These are phyloP conservation scores for Zygoascus sp. DNA, from an alignment of 1,139 yeast species.

Conservation along the genomic window DNA sequence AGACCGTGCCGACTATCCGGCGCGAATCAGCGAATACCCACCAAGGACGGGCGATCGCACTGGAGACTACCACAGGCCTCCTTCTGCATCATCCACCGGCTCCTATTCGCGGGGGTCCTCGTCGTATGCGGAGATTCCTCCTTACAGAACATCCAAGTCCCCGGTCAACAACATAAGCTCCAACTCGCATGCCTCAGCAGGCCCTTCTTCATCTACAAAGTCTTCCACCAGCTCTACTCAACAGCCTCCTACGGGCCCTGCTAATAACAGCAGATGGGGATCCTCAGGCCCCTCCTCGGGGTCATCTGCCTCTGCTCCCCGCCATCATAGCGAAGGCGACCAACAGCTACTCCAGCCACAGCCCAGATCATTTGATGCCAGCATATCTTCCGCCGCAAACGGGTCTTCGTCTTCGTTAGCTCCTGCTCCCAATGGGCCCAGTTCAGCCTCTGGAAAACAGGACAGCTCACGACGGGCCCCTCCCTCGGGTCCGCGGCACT, in stretches of 20 bases:
- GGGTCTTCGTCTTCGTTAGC: not conserved
- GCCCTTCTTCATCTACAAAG: not conserved
- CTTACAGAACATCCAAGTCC: not conserved
- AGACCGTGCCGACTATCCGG: not conserved
- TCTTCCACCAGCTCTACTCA: too few relatives aligned
- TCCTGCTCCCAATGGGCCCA: not conserved
- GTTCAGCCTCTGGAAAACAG: not conserved
- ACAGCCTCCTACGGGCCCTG: conserved; percentile 8
- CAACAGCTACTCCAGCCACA: too few relatives aligned
- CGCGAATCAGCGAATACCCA: not conserved
- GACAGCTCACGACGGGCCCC: conserved; percentile 3
- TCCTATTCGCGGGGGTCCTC: not conserved
- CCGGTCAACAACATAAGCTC: not conserved
- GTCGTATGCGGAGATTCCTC: not conserved
- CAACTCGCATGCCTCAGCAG: not conserved
- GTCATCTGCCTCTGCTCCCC: not conserved
- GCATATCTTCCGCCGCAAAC: not conserved
- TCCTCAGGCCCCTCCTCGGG: not conserved
- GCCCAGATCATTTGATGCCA: too few relatives aligned
- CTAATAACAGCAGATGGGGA: not conserved
- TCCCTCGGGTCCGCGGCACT: conserved; percentile 18
- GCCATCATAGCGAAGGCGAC: too few relatives aligned
- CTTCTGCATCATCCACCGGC: not conserved
- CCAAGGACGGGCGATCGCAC: not conserved
- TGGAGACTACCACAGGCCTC: not conserved